Base-by-base conservation (phyloP, 1,139 yeast species). In the Taphrina wiesneri region DNA sequence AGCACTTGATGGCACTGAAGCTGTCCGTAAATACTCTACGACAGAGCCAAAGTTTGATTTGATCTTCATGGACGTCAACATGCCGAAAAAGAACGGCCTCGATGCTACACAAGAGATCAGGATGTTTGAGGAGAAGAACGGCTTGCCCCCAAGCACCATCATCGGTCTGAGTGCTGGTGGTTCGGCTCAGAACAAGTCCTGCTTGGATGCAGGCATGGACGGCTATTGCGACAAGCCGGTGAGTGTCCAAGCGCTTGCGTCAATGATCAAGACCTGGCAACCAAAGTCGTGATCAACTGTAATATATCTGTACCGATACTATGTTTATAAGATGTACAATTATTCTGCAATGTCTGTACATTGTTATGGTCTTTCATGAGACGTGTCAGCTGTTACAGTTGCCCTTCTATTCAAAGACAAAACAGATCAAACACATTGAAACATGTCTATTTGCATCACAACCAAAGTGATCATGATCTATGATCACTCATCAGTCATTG, bases 111-210 rank as follows among this genome's bases (percentile, higher is more conserved):
- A 21, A 26, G 41, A 60, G 23, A 60, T 60, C n/a, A 36, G 64
- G 15, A 13, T 5, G n/a, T 23, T 28, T 6, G 64, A 60, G 52
- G 17, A 19, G 56, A 43, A 36, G 62, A 85, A 86, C 69, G 90
- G 90, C 45, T 78, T 83, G 41, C 90, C 89, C 69, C 81, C 96
- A 69, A 87, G 95, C 0, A 96, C 96, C 25, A 89, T 90, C 71
- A 90, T 90, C 72, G 96, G 96, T 0, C 80, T 90, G 67, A 90
- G 96, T 0, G 96, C 59, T 4, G 59, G 59, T 17, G 59, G 59
- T 3, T 17, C 46, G 7, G 46, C 46, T n/a, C 59, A 54, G 34
- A 19, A 23, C n/a, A 32, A 21, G 9, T 9, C 15, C 13, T 54
- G 59, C 25, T 17, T 54, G 32, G 49, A 54, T 19, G 46, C 59